These are phyloP conservation scores for Tylopilus sp. DNA, from an alignment of 768 basidiomycete genomes.

Conservation along the genomic window DNA sequence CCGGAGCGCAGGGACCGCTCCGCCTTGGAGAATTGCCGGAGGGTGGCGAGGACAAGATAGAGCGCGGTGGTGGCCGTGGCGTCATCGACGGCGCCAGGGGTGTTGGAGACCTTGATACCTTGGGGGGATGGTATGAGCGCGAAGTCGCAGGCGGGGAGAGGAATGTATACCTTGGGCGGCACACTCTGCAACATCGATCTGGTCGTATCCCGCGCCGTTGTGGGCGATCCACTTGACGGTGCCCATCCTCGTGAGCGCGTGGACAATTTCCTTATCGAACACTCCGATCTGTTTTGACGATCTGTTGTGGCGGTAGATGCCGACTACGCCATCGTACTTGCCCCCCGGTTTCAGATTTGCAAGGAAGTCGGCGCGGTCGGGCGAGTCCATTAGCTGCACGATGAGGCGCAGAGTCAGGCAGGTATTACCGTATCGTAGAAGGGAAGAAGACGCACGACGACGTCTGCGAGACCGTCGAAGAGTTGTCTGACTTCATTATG, in stretches of 20 bases:
- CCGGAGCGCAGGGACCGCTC: slow-evolving; percentile 51
- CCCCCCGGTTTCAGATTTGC: slow-evolving; percentile 58
- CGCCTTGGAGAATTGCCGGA: slow-evolving; percentile 67
- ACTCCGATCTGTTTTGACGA: slow-evolving; percentile 64
- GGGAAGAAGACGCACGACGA: slow-evolving; percentile 55
- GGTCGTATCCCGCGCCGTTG: slow-evolving; percentile 92
- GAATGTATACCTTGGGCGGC: slow-evolving; percentile 60
- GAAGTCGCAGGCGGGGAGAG: slow-evolving; percentile 24
- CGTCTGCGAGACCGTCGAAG: slow-evolving; percentile 65
- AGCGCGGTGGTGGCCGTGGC: slow-evolving; percentile 88
- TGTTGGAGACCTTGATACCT: slow-evolving; percentile 76
- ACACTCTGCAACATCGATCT: slow-evolving; percentile 74
- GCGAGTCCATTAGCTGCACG: slow-evolving; percentile 56
- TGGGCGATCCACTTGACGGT: slow-evolving; percentile 85
- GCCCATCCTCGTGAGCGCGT: slow-evolving; percentile 49
- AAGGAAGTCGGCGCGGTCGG: slow-evolving; percentile 66
- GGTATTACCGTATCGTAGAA: no score
- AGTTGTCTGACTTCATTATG: slow-evolving; percentile 66
- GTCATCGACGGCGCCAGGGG: slow-evolving; percentile 86
- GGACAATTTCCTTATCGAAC: slow-evolving; percentile 78
- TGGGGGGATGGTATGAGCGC: no score
- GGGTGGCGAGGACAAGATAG: slow-evolving; percentile 74
- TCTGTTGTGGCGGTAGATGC: slow-evolving; percentile 75
- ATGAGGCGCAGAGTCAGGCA: neutral
- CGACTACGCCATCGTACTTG: slow-evolving; percentile 70